Conservation (phyloP, 2,329 filamentous ascomycete species). For the Dactylonectria macrodidyma region DNA sequence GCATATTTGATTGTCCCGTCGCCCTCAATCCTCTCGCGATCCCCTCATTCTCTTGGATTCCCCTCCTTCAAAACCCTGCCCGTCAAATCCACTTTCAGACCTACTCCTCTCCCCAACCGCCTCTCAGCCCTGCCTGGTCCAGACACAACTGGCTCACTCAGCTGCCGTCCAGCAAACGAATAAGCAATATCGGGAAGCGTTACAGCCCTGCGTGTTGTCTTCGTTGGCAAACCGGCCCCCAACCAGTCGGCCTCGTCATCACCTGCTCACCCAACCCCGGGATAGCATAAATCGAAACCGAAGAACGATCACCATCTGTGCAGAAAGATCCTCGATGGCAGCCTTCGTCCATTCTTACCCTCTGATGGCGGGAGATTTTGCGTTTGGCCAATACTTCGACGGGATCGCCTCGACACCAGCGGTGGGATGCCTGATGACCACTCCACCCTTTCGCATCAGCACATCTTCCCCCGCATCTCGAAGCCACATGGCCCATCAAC, state of each 20-base stretch:
- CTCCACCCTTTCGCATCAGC: constrained; percentile 36
- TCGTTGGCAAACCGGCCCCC: neutral
- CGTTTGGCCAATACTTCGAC: constrained; percentile 19
- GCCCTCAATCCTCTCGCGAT: constrained; percentile 12
- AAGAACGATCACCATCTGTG: neutral
- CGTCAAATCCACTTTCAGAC: no score
- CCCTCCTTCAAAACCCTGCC: neutral
- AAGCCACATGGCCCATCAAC: constrained; percentile 36
- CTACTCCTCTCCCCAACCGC: no score
- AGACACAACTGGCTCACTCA: no score
- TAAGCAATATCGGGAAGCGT: neutral
- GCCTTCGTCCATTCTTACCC: no score
- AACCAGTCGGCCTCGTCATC: constrained; percentile 1
- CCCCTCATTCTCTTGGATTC: neutral
- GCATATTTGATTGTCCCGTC: constrained; percentile 31
- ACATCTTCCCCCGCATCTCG: constrained; percentile 8
- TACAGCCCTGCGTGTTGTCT: neutral
- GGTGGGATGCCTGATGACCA: constrained; percentile 36
- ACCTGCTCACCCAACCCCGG: neutral
- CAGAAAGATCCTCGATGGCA: no score
- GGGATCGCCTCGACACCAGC: constrained; percentile 22
- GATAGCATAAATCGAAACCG: neutral
- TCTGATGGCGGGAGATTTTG: constrained; percentile 4
- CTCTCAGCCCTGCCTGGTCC: no score
- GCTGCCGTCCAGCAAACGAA: neutral